These are phyloP conservation scores for Chamaenerion angustifolium DNA, from an alignment of 345 rosid species.

Conservation along the genomic window DNA sequence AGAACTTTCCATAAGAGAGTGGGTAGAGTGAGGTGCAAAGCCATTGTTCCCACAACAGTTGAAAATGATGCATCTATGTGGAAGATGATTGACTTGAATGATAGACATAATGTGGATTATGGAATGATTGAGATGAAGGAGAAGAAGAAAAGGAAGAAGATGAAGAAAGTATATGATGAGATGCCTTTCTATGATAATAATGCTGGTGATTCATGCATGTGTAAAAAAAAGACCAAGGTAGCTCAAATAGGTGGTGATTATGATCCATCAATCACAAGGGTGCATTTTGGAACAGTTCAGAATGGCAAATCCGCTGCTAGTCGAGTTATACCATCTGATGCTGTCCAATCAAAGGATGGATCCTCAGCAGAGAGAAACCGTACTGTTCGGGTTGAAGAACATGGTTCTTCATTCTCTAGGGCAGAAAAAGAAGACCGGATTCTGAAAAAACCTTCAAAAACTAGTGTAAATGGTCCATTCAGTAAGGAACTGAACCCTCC, in stretches of 20 bases:
- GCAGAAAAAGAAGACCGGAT: constrained; percentile 3
- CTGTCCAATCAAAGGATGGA: too few relatives aligned
- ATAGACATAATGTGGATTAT: background rate
- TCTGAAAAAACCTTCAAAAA: background rate
- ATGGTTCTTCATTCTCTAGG: too few relatives aligned
- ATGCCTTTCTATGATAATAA: constrained; percentile 7
- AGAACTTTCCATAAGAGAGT: constrained; percentile 15
- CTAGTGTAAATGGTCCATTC: background rate
- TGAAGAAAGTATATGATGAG: constrained; percentile 15
- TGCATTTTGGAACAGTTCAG: too few relatives aligned
- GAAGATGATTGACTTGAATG: too few relatives aligned
- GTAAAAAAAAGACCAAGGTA: constrained; percentile 40
- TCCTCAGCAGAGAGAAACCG: too few relatives aligned
- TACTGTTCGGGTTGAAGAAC: too few relatives aligned
- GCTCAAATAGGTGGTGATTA: constrained; percentile 18
- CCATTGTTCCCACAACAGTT: constrained; percentile 12
- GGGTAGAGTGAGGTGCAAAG: constrained; percentile 10
- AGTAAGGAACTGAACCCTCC: background rate
- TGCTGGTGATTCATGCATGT: constrained; percentile 11
- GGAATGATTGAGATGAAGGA: constrained; percentile 22
- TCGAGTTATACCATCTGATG: too few relatives aligned
- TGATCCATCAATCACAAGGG: constrained; percentile 12
- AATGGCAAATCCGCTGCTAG: too few relatives aligned
- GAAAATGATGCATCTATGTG: constrained; percentile 9
- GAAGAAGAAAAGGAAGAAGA: constrained; percentile 29